These are phyloP conservation scores for Hypsizygus marmoreus DNA, from an alignment of 768 basidiomycete species.

Conservation along the genomic window DNA sequence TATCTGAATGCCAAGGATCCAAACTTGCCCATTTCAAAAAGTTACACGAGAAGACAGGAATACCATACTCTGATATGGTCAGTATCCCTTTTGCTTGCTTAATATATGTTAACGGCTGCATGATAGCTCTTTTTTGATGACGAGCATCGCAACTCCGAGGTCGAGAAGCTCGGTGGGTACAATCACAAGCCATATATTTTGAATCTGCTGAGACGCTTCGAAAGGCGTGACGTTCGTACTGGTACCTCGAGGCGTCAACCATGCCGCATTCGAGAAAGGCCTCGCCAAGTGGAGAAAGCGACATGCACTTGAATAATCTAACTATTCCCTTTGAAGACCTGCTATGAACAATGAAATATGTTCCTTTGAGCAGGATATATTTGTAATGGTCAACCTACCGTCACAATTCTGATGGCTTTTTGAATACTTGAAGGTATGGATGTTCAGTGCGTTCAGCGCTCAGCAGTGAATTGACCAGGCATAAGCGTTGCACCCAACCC, in stretches of 20 bases:
- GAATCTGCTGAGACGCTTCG: neutral
- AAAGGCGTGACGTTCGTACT: conserved; percentile 81
- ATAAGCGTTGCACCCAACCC: no score
- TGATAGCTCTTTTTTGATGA: conserved; percentile 72
- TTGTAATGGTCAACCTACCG: no score
- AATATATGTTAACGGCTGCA: neutral
- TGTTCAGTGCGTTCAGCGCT: no score
- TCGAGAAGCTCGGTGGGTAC: conserved; percentile 55
- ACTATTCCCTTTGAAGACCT: no score
- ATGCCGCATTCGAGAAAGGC: conserved; percentile 68
- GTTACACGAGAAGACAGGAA: conserved; percentile 70
- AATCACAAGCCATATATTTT: neutral
- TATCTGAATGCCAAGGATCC: conserved; percentile 49
- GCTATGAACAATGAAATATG: no score
- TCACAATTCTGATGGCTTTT: no score
- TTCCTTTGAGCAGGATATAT: no score
- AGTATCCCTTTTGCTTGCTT: conserved; percentile 5
- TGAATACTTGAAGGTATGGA: no score
- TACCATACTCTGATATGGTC: conserved; percentile 83
- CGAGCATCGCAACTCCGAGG: conserved; percentile 62
- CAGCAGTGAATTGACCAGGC: no score
- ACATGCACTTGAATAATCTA: conserved; percentile 23
- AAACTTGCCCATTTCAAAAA: conserved; percentile 82
- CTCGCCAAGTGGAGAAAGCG: conserved; percentile 67
- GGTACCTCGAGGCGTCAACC: conserved; percentile 63